phyloP scores from a whole-genome alignment of 768 basidiomycete genomes.

The Tricholoma matsutake region DNA sequence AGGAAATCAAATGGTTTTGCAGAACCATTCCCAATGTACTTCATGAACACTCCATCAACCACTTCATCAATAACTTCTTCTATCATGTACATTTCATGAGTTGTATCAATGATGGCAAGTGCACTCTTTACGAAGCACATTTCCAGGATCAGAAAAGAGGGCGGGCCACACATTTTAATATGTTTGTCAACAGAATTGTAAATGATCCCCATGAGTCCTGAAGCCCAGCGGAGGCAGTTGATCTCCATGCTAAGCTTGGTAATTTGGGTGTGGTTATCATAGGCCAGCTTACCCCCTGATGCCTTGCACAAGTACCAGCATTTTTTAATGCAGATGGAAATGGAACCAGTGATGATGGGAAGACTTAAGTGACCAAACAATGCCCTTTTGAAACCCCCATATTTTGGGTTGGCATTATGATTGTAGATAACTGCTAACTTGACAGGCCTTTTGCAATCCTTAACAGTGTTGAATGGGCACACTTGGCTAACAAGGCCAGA shows the following conservation, averaged over 20 bases:
- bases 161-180: neutral
- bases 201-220: neutral
- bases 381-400: neutral
- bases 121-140: neutral
- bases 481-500: neutral
- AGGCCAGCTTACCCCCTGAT: neutral
- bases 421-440: neutral
- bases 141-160: neutral
- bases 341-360: neutral
- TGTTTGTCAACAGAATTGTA: neutral
- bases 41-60: neutral
- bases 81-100: neutral
- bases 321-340: neutral
- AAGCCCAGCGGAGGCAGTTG: neutral
- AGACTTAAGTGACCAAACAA: neutral
- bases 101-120: neutral
- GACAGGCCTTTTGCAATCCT: neutral
- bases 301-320: neutral
- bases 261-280: neutral
- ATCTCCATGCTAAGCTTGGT: neutral
- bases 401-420: neutral
- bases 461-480: neutral
- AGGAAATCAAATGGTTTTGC: neutral
- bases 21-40: neutral
- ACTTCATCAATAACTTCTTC: neutral